Evolutionary conservation across 352 stramenopile species (phyloP).

Genomic region (Pythium rhizo-oryzae): DNA sequence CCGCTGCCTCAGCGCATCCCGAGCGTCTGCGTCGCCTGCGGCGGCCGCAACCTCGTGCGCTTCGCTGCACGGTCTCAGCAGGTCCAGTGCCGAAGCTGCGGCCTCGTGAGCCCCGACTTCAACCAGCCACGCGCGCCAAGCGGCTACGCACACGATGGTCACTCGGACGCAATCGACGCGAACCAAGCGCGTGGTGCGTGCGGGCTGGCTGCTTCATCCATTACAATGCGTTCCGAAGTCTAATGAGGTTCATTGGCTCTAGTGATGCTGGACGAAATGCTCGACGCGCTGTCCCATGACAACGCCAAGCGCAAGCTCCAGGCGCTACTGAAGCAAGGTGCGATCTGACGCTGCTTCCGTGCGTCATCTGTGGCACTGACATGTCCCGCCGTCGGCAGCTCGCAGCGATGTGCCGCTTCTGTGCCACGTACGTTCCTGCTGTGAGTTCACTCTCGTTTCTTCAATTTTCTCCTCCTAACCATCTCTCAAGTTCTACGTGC

Average conservation of each 20-base stretch:
- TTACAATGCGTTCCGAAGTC: background rate
- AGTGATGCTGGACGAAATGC: slow-evolving; percentile 55
- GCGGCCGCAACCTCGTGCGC: slow-evolving; percentile 39
- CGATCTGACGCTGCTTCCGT: background rate
- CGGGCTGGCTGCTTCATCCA: background rate
- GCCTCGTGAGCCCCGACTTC: slow-evolving; percentile 53
- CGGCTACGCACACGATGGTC: slow-evolving; percentile 19
- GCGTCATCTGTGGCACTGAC: too few species aligned
- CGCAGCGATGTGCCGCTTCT: slow-evolving; percentile 50
- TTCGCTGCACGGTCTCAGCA: slow-evolving; percentile 5
- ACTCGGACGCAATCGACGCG: slow-evolving; percentile 36
- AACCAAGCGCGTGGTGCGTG: slow-evolving; percentile 21
- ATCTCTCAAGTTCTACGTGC: slow-evolving; percentile 47
- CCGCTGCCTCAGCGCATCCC: slow-evolving; percentile 22
- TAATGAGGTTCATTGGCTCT: background rate
- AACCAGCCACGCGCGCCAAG: slow-evolving; percentile 32
- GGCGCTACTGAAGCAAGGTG: slow-evolving; percentile 41
- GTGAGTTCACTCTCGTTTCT: background rate
- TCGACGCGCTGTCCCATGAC: slow-evolving; percentile 51
- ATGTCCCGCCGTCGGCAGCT: slow-evolving; percentile 23
- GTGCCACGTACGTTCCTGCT: slow-evolving; percentile 33
- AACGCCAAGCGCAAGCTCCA: slow-evolving; percentile 42
- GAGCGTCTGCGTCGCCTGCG: slow-evolving; percentile 61
- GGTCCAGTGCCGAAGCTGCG: slow-evolving; percentile 54
- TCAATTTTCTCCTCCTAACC: background rate